phyloP scores from a whole-genome alignment of 73 alveolate genomes.

The Paramecium sonneborni region DNA sequence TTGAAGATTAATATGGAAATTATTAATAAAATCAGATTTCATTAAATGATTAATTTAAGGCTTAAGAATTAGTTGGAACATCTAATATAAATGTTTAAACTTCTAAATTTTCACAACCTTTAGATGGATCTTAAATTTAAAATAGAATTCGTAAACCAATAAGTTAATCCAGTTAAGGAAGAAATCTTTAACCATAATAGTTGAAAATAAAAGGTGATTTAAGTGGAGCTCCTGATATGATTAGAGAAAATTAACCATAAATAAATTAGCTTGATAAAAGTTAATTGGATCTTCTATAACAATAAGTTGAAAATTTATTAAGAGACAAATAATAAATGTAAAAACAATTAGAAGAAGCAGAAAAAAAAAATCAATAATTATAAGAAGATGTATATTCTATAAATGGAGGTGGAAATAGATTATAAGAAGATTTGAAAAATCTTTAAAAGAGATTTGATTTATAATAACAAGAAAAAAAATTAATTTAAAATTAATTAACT shows the following conservation, averaged over 20 bases:
- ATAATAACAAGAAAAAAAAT: background rate
- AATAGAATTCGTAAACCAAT: background rate
- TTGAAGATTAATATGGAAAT: too few species aligned
- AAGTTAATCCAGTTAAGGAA: conserved; percentile 7
- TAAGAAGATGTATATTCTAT: background rate
- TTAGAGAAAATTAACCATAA: background rate
- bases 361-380: background rate
- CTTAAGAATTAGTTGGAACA: background rate
- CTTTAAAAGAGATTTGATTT: background rate
- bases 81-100: too few species aligned
- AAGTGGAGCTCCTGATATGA: conserved; percentile 19
- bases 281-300: background rate
- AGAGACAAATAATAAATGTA: background rate
- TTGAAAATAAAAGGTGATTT: background rate
- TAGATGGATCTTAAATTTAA: background rate
- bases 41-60: background rate
- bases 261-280: background rate
- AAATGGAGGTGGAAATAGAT: background rate
- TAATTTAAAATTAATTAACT: background rate
- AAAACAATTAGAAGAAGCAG: background rate
- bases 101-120: background rate
- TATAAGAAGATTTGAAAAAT: background rate
- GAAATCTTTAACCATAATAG: background rate
- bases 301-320: background rate
- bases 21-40: too few species aligned